These are phyloP conservation scores for Fusarium transvaalense DNA, from an alignment of 2,329 filamentous ascomycete genomes.

Conservation along the genomic window DNA sequence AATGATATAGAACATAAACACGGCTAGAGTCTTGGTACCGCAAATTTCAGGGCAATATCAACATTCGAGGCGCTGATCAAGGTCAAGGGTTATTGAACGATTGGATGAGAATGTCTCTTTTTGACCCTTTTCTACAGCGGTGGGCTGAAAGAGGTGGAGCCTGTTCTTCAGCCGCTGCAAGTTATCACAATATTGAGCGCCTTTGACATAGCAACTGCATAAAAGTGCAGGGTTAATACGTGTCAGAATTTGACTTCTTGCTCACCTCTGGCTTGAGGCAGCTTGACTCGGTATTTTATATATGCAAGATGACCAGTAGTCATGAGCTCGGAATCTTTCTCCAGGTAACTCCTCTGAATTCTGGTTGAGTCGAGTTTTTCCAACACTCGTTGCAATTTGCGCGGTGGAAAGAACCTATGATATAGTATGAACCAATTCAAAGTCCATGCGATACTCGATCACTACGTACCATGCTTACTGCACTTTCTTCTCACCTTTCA, in stretches of 20 bases:
- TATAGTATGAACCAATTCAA: fast-evolving
- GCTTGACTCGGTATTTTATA: no score
- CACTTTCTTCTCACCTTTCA: background rate
- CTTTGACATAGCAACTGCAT: background rate
- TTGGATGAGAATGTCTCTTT: background rate
- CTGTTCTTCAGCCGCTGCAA: background rate
- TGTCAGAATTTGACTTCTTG: no score
- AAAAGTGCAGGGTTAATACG: background rate
- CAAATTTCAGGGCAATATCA: background rate
- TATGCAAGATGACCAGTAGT: no score
- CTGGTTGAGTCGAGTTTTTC: background rate
- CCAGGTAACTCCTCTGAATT: no score
- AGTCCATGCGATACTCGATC: background rate
- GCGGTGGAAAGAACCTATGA: background rate
- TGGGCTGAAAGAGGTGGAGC: background rate
- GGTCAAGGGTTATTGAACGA: fast-evolving
- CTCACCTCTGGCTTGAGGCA: no score
- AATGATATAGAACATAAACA: background rate
- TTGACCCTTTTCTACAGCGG: fast-evolving
- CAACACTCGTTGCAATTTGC: background rate
- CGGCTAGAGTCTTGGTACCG: background rate
- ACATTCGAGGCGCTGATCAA: background rate
- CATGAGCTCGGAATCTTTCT: no score
- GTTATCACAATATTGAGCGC: background rate
- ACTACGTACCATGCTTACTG: fast-evolving